Evolutionary conservation across 495 filamentous ascomycete genomes (phyloP).

Genomic region (Elasticomyces elasticus): DNA sequence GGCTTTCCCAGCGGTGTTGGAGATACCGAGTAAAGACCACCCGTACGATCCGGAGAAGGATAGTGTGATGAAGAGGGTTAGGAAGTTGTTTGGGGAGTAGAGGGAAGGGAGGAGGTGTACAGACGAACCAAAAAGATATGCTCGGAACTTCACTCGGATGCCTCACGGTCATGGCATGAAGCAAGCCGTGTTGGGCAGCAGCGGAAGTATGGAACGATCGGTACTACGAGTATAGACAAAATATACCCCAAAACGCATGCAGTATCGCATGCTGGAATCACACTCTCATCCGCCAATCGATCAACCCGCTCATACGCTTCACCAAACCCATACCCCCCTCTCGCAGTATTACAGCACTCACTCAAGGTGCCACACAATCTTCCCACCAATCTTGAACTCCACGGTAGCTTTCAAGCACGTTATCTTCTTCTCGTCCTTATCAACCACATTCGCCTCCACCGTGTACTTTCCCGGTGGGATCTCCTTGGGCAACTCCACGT

Average conservation of each 20-base stretch:
- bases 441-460: slow-evolving; percentile 76
- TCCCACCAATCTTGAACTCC: slow-evolving; percentile 38
- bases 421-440: slow-evolving; percentile 54
- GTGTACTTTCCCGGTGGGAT: slow-evolving; percentile 88
- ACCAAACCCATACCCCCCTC: background rate
- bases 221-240: slow-evolving; percentile 1
- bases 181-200: background rate
- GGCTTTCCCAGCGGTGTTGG: slow-evolving; percentile 69
- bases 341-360: no score
- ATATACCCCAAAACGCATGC: background rate
- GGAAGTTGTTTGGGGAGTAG: slow-evolving; percentile 76
- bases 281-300: background rate
- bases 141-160: background rate
- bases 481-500: slow-evolving; percentile 72
- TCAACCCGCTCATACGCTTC: slow-evolving; percentile 1
- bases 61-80: slow-evolving; percentile 84
- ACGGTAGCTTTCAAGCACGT: slow-evolving; percentile 72
- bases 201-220: background rate
- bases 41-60: slow-evolving; percentile 99
- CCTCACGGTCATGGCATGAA: background rate
- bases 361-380: background rate
- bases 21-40: slow-evolving; percentile 98
- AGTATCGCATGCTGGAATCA: background rate
- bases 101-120: background rate
- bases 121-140: background rate